Base-by-base conservation (phyloP, 1,284 basidiomycete species). In the Boletus calvinii region DNA sequence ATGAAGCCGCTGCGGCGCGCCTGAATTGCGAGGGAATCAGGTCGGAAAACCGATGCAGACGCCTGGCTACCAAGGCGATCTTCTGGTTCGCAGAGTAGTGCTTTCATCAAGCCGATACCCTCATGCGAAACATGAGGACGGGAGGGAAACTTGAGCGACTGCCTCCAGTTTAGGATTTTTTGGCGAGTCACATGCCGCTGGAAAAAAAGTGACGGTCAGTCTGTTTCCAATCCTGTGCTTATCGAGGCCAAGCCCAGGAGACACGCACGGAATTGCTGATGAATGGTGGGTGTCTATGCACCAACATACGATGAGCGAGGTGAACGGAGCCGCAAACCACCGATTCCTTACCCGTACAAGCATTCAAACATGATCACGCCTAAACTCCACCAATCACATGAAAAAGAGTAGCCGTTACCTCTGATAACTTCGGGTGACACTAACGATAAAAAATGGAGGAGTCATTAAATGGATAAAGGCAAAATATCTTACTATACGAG, bases 301-400 rank as follows among this genome's bases (percentile, higher is more conserved):
- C 44, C 60, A 46, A 43, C 46, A 46, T 41, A 63, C 36, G 48
- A 40, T 65, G 53, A 69, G 65, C 66, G 59, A 65, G 53, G 52
- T 52, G 56, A 60, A 54, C 59, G 62, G 57, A 63, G 47, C 57
- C 62, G 55, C 52, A 54, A 62, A 58, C 56, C 55, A 55, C 53
- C 50, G 53, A 60, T 55, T 45, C 74, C 83, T 60, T 67, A 90
- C 87, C 91, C 92, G 62, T 92, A 94, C 64, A 94, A 74, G 66
- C 90, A 93, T 70, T 94, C 91, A 63, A 85, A 92, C 82, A 93
- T 87, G 67, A 97, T 96, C 49, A 96, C 89, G 20, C 94, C 94
- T 44, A 98, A 78, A 68, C 91, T 94, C 95, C 96, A 98, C 94
- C 94, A 98, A 67, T 98, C 95, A 68, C 93, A 97, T 32, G 89